Base-by-base conservation (phyloP, 2,329 filamentous ascomycete genomes). In the Penicillium fuscoglaucum region DNA sequence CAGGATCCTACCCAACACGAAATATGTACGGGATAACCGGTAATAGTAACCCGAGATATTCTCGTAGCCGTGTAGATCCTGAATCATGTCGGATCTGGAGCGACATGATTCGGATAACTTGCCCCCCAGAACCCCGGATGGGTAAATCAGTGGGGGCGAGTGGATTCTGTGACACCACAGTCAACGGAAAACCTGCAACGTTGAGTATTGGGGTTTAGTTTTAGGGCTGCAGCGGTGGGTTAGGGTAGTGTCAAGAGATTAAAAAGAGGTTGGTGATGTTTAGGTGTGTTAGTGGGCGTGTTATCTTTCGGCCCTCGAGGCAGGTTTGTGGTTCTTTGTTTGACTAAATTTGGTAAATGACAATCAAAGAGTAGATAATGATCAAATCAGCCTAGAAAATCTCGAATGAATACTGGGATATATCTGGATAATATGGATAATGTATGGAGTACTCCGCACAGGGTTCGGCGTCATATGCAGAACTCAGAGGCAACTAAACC, bases 21-120 rank as follows among this genome's bases (percentile, higher is more conserved):
- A 40, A 28, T 31, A 19, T 31, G 15, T n/a, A 13, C 28, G 39
- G 53, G 9, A 37, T 52, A 35, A 26, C 46, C 37, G 17, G 12
- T 37, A 31, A 17, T 12, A 45, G 29, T 45, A 52, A 44, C 47
- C 54, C 44, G 49, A 48, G 45, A 47, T 50, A 33, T 58, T 44
- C 54, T 54, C 45, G 46, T 35, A 3, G 2, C 28, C n/a, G 37
- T 5, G 48, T 60, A 48, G 55, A 37, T 40, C 47, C 13, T 41
- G 37, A 41, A 29, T 17, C 13, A 31, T 52, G 2, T 29, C 49
- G 26, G 17, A 31, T 51, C 17, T 51, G 24, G 19, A 24, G 28
- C 15, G 21, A 26, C 12, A 3, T 24, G 28, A 17, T 57, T 57
- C 55, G 55, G 55, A 58, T 54, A 58, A 58, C 28, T 58, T 58